Evolutionary conservation across 345 rosid species (phyloP).

Genomic region (Eucalyptus regnans): DNA sequence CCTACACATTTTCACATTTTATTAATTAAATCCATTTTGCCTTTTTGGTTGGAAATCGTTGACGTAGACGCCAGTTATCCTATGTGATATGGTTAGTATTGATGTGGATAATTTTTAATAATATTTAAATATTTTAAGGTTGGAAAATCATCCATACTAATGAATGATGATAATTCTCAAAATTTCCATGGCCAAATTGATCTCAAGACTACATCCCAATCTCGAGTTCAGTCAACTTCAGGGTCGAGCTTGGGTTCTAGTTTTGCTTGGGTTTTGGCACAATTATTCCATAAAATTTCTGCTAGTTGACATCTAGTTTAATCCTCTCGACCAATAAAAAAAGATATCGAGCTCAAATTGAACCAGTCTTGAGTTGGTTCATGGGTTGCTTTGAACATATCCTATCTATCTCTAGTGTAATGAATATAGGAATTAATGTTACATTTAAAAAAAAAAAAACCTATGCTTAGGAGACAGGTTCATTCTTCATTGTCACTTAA

Average conservation of each 20-base stretch:
- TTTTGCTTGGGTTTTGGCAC: background rate
- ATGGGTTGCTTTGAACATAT: background rate
- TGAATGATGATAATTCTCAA: background rate
- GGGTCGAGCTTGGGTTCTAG: background rate
- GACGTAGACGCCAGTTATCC: too few species aligned
- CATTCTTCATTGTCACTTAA: background rate
- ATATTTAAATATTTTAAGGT: background rate
- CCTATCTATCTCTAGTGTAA: background rate
- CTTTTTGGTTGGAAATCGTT: too few species aligned
- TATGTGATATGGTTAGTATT: too few species aligned
- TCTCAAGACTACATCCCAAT: background rate
- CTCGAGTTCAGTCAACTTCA: background rate
- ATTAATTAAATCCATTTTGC: too few species aligned
- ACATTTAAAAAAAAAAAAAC: background rate
- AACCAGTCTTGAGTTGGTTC: background rate
- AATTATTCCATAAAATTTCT: too few species aligned
- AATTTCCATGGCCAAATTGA: background rate
- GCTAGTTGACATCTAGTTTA: background rate
- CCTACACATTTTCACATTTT: too few species aligned
- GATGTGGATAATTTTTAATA: too few species aligned
- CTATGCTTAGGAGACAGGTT: background rate
- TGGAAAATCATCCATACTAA: background rate
- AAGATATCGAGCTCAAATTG: background rate
- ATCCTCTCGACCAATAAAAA: too few species aligned
- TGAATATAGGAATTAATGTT: background rate